phyloP scores from a whole-genome alignment of 169 alveolate genomes.

The Neospora caninum region DNA sequence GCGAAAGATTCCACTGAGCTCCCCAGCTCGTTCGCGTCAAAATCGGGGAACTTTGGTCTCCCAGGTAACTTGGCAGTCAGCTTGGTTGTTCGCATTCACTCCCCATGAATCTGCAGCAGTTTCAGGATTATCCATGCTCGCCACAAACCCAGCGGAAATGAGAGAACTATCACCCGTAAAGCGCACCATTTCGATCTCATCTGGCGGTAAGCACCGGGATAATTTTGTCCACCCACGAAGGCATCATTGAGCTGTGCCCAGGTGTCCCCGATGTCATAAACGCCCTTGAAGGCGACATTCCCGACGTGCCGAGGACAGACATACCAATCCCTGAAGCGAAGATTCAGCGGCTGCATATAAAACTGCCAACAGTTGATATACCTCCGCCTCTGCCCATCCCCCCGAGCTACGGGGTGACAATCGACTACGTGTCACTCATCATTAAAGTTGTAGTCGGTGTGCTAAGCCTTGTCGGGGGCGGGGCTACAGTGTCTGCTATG shows the following conservation, averaged over 20 bases:
- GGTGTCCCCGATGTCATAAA: not conserved
- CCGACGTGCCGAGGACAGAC: not conserved
- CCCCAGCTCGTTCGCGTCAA: not conserved
- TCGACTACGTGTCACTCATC: not conserved
- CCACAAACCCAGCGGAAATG: not conserved
- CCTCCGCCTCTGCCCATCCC: not conserved
- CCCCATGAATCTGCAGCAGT: not conserved
- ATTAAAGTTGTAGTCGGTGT: not conserved
- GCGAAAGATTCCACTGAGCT: not conserved
- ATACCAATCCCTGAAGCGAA: not conserved
- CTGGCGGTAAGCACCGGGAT: not conserved
- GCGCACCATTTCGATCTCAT: not conserved
- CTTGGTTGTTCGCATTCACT: too few relatives aligned
- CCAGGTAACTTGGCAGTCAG: not conserved
- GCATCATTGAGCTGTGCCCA: not conserved
- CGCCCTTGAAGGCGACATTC: not conserved
- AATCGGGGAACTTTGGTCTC: not conserved
- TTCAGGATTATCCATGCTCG: not conserved
- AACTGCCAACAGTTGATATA: not conserved
- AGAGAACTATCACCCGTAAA: not conserved
- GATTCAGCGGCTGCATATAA: not conserved
- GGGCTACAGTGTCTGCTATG: not conserved
- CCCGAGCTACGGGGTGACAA: not conserved
- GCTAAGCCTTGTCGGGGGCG: not conserved
- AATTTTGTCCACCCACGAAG: not conserved